These are phyloP conservation scores for Fomitopsis betulina DNA, from an alignment of 1,284 basidiomycete species.

Conservation along the genomic window DNA sequence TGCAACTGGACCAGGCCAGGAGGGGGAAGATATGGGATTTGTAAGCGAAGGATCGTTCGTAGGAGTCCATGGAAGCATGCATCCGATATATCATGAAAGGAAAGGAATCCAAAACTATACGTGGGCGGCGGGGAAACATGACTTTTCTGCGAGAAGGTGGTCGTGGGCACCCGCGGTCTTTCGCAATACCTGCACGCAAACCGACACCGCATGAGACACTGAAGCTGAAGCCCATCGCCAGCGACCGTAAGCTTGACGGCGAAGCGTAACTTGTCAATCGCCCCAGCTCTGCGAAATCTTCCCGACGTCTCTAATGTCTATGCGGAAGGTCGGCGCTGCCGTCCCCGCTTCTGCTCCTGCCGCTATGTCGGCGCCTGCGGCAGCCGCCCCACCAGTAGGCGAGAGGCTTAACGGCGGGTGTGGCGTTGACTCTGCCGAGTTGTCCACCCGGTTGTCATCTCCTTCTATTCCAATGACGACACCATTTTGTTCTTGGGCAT, in stretches of 20 bases:
- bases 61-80: neutral
- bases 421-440: neutral
- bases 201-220: neutral
- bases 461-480: neutral
- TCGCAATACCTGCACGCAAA: neutral
- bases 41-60: neutral
- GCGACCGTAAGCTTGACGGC: neutral
- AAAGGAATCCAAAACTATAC: neutral
- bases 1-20: neutral
- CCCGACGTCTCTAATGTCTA: slow-evolving; percentile 23
- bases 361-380: neutral
- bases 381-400: neutral
- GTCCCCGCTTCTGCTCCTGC: slow-evolving; percentile 6
- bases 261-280: slow-evolving; percentile 15
- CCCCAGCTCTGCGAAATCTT: slow-evolving; percentile 29
- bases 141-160: neutral
- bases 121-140: neutral
- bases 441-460: neutral
- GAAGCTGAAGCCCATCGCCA: neutral
- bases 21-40: neutral
- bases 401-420: neutral
- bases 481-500: neutral
- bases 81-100: neutral
- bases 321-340: slow-evolving; percentile 19
- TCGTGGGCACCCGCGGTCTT: neutral